phyloP scores from a whole-genome alignment of 495 filamentous ascomycete genomes.

The Penicillium nucicola region DNA sequence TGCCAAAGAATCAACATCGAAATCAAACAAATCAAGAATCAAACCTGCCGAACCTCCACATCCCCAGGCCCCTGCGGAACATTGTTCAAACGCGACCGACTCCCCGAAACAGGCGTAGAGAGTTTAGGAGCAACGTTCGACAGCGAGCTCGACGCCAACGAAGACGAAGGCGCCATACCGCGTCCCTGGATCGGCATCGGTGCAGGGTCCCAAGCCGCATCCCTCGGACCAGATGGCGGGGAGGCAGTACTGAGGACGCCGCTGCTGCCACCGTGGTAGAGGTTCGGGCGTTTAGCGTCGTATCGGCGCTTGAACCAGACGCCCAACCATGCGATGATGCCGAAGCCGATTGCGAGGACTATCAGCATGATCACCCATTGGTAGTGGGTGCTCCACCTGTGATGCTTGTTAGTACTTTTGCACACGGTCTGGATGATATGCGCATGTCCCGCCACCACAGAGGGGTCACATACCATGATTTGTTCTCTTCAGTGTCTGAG shows the following conservation, averaged over 20 bases:
- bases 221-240: not conserved
- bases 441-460: not conserved
- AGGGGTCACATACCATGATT: constrained; percentile 33
- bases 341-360: constrained; percentile 47
- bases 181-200: not conserved
- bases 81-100: constrained; percentile 24
- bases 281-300: constrained; percentile 39
- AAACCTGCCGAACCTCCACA: constrained; percentile 30
- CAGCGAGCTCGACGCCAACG: constrained; percentile 32
- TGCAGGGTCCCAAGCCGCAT: not conserved
- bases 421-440: not conserved
- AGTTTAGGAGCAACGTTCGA: constrained; percentile 20
- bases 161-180: constrained; percentile 14
- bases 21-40: not conserved
- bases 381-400: constrained; percentile 51
- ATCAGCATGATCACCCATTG: constrained; percentile 55
- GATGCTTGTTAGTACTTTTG: not conserved
- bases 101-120: constrained; percentile 4
- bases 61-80: constrained; percentile 11
- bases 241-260: constrained; percentile 8
- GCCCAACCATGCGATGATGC: constrained; percentile 29
- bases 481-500: constrained; percentile 6
- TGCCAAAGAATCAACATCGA: no score
- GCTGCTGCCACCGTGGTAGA: constrained; percentile 29
- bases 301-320: constrained; percentile 49